phyloP scores from a whole-genome alignment of 352 stramenopile genomes.

The Globisporangium alternatum region DNA sequence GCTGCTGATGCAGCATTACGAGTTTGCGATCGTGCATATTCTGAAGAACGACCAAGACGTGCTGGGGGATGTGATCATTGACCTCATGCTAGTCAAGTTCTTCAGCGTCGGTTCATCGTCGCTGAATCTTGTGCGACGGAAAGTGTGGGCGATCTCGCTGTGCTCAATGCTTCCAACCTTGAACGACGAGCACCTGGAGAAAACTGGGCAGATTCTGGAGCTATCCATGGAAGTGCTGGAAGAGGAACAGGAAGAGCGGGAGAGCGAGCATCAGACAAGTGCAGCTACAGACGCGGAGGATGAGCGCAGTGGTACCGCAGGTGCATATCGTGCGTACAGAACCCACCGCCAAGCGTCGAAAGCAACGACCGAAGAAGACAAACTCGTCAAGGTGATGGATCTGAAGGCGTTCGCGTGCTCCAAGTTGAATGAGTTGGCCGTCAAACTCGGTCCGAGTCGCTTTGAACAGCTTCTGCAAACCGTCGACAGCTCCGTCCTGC shows the following conservation, averaged over 20 bases:
- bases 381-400: constrained; percentile 32
- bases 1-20: constrained; percentile 42
- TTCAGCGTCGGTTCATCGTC: constrained; percentile 65
- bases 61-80: constrained; percentile 38
- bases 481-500: constrained; percentile 55
- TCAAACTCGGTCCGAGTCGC: constrained; percentile 31
- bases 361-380: constrained; percentile 29
- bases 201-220: constrained; percentile 66
- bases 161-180: constrained; percentile 39
- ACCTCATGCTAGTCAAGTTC: constrained; percentile 70
- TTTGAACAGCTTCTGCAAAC: constrained; percentile 58
- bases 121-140: constrained; percentile 50
- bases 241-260: constrained; percentile 45
- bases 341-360: constrained; percentile 34
- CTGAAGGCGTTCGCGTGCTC: constrained; percentile 40
- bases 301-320: constrained; percentile 2
- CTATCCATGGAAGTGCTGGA: constrained; percentile 66
- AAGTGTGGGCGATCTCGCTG: constrained; percentile 67
- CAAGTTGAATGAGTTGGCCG: constrained; percentile 40
- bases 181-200: constrained; percentile 44
- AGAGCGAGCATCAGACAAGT: constrained; percentile 7
- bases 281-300: neutral
- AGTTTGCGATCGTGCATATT: constrained; percentile 44
- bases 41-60: constrained; percentile 33
- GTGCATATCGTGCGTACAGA: constrained; percentile 55